Evolutionary conservation across 495 filamentous ascomycete genomes (phyloP).

Genomic region (Trichocladium uniseriatum): DNA sequence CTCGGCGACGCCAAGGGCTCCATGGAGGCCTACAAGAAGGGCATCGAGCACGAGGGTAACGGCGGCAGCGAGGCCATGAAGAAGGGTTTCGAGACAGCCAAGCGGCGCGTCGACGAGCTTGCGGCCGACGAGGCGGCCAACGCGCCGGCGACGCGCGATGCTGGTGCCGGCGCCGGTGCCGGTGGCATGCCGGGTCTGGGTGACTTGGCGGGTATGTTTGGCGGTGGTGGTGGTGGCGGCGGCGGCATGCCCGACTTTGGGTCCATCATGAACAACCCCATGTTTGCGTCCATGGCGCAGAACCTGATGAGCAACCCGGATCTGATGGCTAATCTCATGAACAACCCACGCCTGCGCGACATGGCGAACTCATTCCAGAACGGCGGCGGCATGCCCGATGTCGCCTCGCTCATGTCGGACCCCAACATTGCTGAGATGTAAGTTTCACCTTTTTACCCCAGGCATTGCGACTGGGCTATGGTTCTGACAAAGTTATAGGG

Average conservation of each 20-base stretch:
- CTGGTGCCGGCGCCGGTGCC: slow-evolving; percentile 22
- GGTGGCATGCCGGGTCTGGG: slow-evolving; percentile 34
- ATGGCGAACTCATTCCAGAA: slow-evolving; percentile 66
- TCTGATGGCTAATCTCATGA: slow-evolving; percentile 82
- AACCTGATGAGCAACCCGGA: slow-evolving; percentile 94
- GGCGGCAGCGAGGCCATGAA: slow-evolving; percentile 85
- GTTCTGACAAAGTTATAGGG: slow-evolving; percentile 39
- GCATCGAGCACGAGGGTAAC: slow-evolving; percentile 88
- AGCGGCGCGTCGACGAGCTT: slow-evolving; percentile 68
- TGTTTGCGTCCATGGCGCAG: slow-evolving; percentile 94
- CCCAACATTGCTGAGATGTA: slow-evolving; percentile 88
- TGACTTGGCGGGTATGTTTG: slow-evolving; percentile 64
- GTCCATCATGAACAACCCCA: slow-evolving; percentile 89
- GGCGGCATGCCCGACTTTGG: slow-evolving; percentile 78
- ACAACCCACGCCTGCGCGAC: slow-evolving; percentile 75
- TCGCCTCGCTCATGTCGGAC: slow-evolving; percentile 76
- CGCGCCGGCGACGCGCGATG: slow-evolving; percentile 32
- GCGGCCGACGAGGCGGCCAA: slow-evolving; percentile 37
- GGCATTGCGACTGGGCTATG: not conserved
- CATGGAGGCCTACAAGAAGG: slow-evolving; percentile 90
- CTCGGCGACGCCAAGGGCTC: slow-evolving; percentile 79
- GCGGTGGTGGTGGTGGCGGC: slow-evolving; percentile 39
- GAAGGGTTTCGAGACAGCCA: slow-evolving; percentile 87
- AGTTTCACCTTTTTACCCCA: slow-evolving; percentile 30
- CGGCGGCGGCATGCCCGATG: slow-evolving; percentile 78